Conservation (phyloP, 2,329 filamentous ascomycete genomes). For the Bipolaris gigantea region DNA sequence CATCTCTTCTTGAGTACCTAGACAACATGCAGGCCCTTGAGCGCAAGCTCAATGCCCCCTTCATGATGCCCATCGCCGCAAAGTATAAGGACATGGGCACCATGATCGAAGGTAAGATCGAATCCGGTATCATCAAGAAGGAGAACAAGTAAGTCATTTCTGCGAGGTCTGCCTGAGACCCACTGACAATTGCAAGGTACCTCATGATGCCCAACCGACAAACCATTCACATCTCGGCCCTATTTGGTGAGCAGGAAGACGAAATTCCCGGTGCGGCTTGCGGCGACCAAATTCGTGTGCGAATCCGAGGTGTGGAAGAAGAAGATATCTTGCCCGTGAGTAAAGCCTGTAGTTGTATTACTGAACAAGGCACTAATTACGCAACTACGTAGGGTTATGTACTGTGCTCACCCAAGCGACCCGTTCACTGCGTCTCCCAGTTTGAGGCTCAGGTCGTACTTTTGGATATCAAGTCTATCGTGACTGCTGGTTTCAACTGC, state of each 20-base stretch:
- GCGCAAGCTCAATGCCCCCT: slow-evolving; percentile 93
- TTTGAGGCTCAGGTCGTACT: slow-evolving; percentile 98
- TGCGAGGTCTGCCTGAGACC: neutral
- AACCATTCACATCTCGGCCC: slow-evolving; percentile 74
- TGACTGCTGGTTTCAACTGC: slow-evolving; percentile 95
- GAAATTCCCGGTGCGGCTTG: slow-evolving; percentile 80
- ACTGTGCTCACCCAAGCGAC: slow-evolving; percentile 88
- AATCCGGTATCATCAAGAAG: slow-evolving; percentile 60
- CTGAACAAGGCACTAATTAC: neutral
- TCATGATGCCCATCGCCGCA: slow-evolving; percentile 97
- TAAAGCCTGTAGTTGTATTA: neutral
- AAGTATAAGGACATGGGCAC: slow-evolving; percentile 98
- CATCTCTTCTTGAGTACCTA: slow-evolving; percentile 92
- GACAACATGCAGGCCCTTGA: slow-evolving; percentile 90
- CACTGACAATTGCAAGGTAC: slow-evolving; percentile 64
- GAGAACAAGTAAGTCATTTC: slow-evolving; percentile 7
- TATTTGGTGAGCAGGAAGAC: slow-evolving; percentile 96
- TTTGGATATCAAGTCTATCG: slow-evolving; percentile 89
- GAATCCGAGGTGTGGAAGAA: slow-evolving; percentile 92
- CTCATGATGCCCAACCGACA: slow-evolving; percentile 96
- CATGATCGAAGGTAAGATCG: slow-evolving; percentile 96
- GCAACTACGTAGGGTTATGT: slow-evolving; percentile 65
- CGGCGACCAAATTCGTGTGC: slow-evolving; percentile 91
- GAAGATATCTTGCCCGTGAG: slow-evolving; percentile 83
- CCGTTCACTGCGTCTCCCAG: slow-evolving; percentile 83